phyloP scores from a whole-genome alignment of 306 rosid species.

The Potentilla sterilis region DNA sequence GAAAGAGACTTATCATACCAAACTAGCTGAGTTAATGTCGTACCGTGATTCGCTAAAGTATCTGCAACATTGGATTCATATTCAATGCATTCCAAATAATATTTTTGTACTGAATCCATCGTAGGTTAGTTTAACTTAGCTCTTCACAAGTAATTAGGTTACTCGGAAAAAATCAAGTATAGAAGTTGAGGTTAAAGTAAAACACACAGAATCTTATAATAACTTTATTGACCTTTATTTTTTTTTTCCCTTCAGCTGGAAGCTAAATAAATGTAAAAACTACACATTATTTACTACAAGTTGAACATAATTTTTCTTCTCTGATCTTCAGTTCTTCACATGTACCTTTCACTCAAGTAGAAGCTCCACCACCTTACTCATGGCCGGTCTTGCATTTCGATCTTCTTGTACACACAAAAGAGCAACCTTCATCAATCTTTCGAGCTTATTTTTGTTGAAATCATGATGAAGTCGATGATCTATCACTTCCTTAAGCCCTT shows the following conservation, averaged over 20 bases:
- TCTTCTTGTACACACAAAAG: slow-evolving; percentile 36
- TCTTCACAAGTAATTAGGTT: no score
- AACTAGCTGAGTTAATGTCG: no score
- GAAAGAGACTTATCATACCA: no score
- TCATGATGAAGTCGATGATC: slow-evolving; percentile 26
- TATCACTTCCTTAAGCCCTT: slow-evolving; percentile 29
- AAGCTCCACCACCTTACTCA: slow-evolving; percentile 43
- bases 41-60: no score
- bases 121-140: no score
- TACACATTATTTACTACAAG: not conserved
- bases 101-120: no score
- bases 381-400: slow-evolving; percentile 36
- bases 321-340: not conserved
- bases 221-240: not conserved
- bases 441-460: slow-evolving; percentile 15
- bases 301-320: no score
- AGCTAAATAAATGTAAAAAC: not conserved
- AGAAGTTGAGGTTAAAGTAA: no score
- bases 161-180: no score
- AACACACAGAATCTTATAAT: not conserved
- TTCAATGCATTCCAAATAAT: no score
- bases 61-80: no score
- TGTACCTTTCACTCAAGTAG: not conserved
- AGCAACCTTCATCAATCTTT: slow-evolving; percentile 31
- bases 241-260: not conserved